A percentile compares a stretch with the other conserved stretches of the same genome.
phyloP scores from a whole-genome alignment of 1,284 basidiomycete species.

The Apiotrichum gamsii region DNA sequence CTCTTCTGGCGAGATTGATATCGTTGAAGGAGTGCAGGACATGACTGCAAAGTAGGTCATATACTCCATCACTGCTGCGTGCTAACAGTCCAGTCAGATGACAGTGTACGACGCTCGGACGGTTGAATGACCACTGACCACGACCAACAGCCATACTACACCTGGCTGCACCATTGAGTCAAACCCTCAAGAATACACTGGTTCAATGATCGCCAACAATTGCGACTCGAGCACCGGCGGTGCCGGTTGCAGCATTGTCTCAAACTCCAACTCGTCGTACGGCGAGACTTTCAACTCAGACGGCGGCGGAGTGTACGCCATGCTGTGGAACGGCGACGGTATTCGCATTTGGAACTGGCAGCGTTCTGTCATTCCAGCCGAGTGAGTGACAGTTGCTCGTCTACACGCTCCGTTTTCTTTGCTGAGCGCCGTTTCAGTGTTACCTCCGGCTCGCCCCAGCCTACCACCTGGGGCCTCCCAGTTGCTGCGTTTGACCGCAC shows the following conservation, averaged over 20 bases:
- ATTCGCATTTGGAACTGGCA: slow-evolving; percentile 60
- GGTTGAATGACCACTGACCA: too few relatives aligned
- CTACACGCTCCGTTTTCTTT: background rate
- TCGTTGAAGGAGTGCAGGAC: slow-evolving; percentile 42
- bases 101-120: too few relatives aligned
- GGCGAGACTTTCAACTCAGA: slow-evolving; percentile 63
- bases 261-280: slow-evolving; percentile 55
- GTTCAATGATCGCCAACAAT: slow-evolving; percentile 9
- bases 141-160: slow-evolving; percentile 38
- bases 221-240: slow-evolving; percentile 51
- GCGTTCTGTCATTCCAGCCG: too few relatives aligned
- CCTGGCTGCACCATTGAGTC: slow-evolving; percentile 36
- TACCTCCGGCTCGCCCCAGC: slow-evolving; percentile 54
- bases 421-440: slow-evolving; percentile 46
- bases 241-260: slow-evolving; percentile 61
- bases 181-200: slow-evolving; percentile 27
- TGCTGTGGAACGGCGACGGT: slow-evolving; percentile 61
- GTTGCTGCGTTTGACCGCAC: slow-evolving; percentile 59
- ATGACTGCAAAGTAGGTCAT: slow-evolving; percentile 34
- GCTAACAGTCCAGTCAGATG: slow-evolving; percentile 29
- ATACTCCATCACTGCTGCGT: background rate
- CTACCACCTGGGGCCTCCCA: slow-evolving; percentile 62
- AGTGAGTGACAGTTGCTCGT: too few relatives aligned
- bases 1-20: slow-evolving; percentile 43
- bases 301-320: slow-evolving; percentile 69